A percentile compares a stretch with the other conserved stretches of the same genome.
Evolutionary conservation across 192 early-diverging fungal species (phyloP).

Genomic region (Podila horticola): DNA sequence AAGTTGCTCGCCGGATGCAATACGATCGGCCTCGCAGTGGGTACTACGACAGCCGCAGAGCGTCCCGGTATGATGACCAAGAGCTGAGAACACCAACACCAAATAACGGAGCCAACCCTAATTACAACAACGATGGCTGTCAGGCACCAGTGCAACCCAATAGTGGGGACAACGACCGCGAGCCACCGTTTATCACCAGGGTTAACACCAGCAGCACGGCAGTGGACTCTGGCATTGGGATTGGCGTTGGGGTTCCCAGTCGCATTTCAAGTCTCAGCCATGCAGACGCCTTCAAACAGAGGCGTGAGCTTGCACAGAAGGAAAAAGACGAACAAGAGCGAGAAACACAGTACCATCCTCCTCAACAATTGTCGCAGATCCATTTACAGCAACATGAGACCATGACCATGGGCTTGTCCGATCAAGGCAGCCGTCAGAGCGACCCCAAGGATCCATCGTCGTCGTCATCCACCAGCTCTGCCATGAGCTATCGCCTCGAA

Average conservation of each 20-base stretch:
- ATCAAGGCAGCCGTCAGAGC: not conserved
- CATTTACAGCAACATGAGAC: not conserved
- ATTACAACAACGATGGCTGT: not conserved
- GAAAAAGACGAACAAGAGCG: not conserved
- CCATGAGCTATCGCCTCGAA: not conserved
- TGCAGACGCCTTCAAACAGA: not conserved
- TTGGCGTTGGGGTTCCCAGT: not conserved
- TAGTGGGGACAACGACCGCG: conserved; percentile 27
- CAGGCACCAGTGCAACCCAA: not conserved
- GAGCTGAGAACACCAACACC: not conserved
- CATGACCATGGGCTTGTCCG: not conserved
- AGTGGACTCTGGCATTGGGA: too few species aligned
- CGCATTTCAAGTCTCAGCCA: not conserved
- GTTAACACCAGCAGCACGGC: too few species aligned
- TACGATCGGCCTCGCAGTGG: conserved; percentile 21
- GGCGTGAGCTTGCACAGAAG: not conserved
- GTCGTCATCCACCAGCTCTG: not conserved
- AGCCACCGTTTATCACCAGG: conserved; percentile 22
- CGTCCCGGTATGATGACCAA: not conserved
- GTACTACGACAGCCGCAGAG: not conserved
- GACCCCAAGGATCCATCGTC: not conserved
- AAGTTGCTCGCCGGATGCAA: conserved; percentile 24
- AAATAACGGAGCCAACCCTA: not conserved
- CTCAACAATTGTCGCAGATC: not conserved
- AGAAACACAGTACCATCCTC: not conserved